These are phyloP conservation scores for Aspergillus sclerotialis DNA, from an alignment of 2,329 filamentous ascomycete species.

Conservation along the genomic window DNA sequence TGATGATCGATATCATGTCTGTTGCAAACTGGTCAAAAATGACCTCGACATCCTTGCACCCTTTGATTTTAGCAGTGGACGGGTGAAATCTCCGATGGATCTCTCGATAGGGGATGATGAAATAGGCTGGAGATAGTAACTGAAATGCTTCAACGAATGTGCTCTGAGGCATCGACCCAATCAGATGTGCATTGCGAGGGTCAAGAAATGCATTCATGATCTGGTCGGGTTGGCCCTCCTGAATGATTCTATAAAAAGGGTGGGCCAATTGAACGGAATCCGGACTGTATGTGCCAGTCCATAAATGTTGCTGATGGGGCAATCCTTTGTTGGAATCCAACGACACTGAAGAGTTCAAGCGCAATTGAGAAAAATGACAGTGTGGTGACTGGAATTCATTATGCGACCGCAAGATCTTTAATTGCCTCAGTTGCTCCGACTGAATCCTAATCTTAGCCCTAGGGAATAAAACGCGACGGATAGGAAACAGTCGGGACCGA, in stretches of 20 bases:
- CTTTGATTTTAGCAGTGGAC: conserved; percentile 37
- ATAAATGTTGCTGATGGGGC: not conserved
- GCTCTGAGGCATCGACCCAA: conserved; percentile 43
- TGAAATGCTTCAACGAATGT: conserved; percentile 59
- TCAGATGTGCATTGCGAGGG: conserved; percentile 19
- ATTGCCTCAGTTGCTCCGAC: conserved; percentile 4
- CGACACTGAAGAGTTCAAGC: too few species aligned
- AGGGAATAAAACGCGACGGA: too few species aligned
- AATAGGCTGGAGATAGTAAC: conserved; percentile 52
- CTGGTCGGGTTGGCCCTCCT: conserved; percentile 33
- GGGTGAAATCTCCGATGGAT: conserved; percentile 47
- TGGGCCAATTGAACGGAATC: conserved; percentile 2
- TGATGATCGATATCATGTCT: conserved; percentile 31
- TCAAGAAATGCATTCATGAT: conserved; percentile 30
- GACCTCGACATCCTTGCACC: conserved; percentile 28
- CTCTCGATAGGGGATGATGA: conserved; percentile 40
- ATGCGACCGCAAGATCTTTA: conserved; percentile 1
- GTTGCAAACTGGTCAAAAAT: conserved; percentile 35
- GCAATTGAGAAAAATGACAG: too few species aligned
- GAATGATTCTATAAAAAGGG: conserved; percentile 21
- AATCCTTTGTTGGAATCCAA: not conserved
- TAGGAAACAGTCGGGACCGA: not conserved
- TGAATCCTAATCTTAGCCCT: too few species aligned
- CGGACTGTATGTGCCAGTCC: not conserved
- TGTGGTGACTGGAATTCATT: not conserved